Percentiles rank a stretch among this genome's conserved stretches.
These are phyloP conservation scores for Hylodesmum podocarpum DNA, from an alignment of 306 rosid genomes.

Conservation along the genomic window DNA sequence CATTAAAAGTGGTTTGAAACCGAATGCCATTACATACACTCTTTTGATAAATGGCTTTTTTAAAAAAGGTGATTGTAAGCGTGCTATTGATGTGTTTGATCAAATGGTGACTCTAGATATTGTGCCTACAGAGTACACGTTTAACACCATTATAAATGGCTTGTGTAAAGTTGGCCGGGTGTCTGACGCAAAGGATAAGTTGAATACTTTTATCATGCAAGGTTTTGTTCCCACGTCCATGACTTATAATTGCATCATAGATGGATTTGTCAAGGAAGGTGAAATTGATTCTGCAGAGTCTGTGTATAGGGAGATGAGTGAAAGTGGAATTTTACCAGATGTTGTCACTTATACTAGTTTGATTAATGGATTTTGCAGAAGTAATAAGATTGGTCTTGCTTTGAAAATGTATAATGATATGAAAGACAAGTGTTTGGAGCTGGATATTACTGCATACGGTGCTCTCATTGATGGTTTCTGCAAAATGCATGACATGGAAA, in stretches of 20 bases:
- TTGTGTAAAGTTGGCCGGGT: conserved; percentile 73
- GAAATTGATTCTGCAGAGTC: conserved; percentile 49
- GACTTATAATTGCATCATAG: conserved; percentile 65
- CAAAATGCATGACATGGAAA: conserved; percentile 69
- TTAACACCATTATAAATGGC: conserved; percentile 55
- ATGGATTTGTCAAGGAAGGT: conserved; percentile 70
- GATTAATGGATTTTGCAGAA: conserved; percentile 63
- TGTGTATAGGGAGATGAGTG: conserved; percentile 56
- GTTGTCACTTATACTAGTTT: conserved; percentile 67
- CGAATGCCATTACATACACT: conserved; percentile 54
- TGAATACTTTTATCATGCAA: conserved; percentile 45
- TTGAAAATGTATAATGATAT: conserved; percentile 58
- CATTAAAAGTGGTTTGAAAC: conserved; percentile 57
- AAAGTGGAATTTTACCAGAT: conserved; percentile 57
- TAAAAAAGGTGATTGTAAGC: conserved; percentile 48
- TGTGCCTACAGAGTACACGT: conserved; percentile 52
- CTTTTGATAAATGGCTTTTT: conserved; percentile 62
- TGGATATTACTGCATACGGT: conserved; percentile 61
- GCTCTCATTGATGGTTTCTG: conserved; percentile 64
- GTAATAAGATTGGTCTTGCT: conserved; percentile 61
- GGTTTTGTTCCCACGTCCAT: conserved; percentile 57
- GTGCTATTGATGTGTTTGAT: conserved; percentile 51
- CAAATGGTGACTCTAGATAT: conserved; percentile 60
- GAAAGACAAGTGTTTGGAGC: conserved; percentile 54
- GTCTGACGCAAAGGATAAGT: conserved; percentile 46